Percentiles rank a stretch among this genome's conserved stretches.
Evolutionary conservation across 139 green algal species (phyloP).

Genomic region (Chlamydomonas eustigma): DNA sequence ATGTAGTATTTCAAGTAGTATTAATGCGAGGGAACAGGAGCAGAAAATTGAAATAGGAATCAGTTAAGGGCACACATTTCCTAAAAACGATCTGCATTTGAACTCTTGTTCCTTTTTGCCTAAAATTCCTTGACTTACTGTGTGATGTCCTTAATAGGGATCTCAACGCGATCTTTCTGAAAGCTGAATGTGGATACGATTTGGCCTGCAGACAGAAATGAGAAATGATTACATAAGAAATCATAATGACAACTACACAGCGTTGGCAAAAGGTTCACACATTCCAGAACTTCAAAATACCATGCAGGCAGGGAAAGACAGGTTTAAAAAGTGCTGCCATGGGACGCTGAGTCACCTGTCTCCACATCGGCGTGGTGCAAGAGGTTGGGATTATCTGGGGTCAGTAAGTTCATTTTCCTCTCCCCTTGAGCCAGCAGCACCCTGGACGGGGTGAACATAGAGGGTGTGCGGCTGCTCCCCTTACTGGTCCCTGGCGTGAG

Average conservation of each 20-base stretch:
- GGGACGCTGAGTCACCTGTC: constrained; percentile 16
- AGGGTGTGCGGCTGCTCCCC: background rate
- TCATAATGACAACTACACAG: background rate
- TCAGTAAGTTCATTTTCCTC: constrained; percentile 85
- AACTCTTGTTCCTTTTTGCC: too few relatives aligned
- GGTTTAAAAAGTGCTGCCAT: too few relatives aligned
- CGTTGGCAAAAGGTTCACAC: too few relatives aligned
- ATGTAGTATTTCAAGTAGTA: too few relatives aligned
- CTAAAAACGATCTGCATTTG: too few relatives aligned
- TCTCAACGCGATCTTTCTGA: constrained; percentile 82
- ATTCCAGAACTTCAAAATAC: too few relatives aligned
- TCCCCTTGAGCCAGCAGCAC: constrained; percentile 74
- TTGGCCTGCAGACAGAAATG: constrained; percentile 1
- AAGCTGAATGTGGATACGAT: constrained; percentile 84
- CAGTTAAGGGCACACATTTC: too few relatives aligned
- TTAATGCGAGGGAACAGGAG: too few relatives aligned
- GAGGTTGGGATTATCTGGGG: constrained; percentile 38
- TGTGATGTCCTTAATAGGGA: constrained; percentile 65
- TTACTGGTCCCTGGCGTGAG: constrained; percentile 16
- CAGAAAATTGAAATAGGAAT: too few relatives aligned
- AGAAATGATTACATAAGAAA: background rate
- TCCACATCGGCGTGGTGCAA: constrained; percentile 69
- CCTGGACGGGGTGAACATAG: constrained; percentile 44
- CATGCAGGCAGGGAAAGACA: too few relatives aligned
- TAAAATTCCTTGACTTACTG: too few relatives aligned